Base-by-base conservation (phyloP, 1,284 basidiomycete genomes). In the Mrakiaceae sp. region DNA sequence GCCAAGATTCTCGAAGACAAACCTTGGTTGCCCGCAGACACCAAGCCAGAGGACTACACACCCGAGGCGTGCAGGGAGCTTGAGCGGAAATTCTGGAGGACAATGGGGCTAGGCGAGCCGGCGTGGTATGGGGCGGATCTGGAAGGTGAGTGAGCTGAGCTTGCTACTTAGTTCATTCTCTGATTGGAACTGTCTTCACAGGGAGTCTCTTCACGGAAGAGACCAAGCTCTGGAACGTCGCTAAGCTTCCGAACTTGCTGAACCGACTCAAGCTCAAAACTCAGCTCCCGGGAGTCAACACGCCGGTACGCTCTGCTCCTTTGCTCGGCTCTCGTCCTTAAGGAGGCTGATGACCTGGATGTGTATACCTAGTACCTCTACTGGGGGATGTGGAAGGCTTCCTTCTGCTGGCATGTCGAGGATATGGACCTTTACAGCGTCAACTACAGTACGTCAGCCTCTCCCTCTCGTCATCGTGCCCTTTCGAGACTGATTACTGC, bases 371-470 rank as follows among this genome's bases (percentile, higher is more conserved):
- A 64, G 63, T 65, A 65, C 44, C 64, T 65, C 27, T 65, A 63
- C 48, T 62, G 64, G 64, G 95, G 95, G 69, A 97, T 97, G 92
- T 99, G 95, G 95, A 82, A 92, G 62, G 95, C 96, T 12, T 94
- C 92, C 0, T 96, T 98, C 76, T 92, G 95, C 0, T 99, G 96
- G 96, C 95, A 98, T 71, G 95, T 98, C 58, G 95, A 98, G 71
- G 83, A 83, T 69, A 79, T 79, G 70, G 64, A 66, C 48, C 50
- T 66, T 3, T 66, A 66, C 52, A 59, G 56, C 27, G 61, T 66
- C 50, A 66, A 66, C 42, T 66, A 66, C 49, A 49, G 64, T 63
- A 16, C 43, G 64, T 59, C 54, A 0, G 2, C 6, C 44, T 42
- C 46, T 8, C 6, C 5, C 5, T 14, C 14, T 39, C 47, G 16